Evolutionary conservation across 306 rosid genomes (phyloP).

Genomic region (Hippophae rhamnoides): DNA sequence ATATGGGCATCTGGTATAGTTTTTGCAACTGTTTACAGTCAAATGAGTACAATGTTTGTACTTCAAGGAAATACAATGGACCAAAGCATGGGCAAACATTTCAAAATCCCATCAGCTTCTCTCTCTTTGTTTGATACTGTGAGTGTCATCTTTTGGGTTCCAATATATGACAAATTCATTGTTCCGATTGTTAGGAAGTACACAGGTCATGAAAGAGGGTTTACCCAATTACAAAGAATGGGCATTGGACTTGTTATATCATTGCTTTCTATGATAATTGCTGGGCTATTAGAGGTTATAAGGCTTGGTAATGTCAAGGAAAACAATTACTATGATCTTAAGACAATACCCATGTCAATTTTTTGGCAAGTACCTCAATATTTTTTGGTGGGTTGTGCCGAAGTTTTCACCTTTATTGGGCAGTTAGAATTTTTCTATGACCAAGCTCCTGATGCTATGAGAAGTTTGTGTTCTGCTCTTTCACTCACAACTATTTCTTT

Average conservation of each 20-base stretch:
- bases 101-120: conserved; percentile 19
- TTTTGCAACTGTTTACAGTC: conserved; percentile 10
- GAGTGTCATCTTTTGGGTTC: conserved; percentile 57
- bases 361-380: conserved; percentile 11
- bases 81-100: conserved; percentile 12
- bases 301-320: conserved; percentile 35
- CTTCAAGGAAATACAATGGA: conserved; percentile 21
- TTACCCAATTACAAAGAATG: conserved; percentile 55
- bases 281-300: conserved; percentile 42
- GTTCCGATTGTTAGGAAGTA: conserved; percentile 39
- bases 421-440: conserved; percentile 53
- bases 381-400: conserved; percentile 10
- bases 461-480: conserved; percentile 56
- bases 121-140: conserved; percentile 13
- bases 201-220: conserved; percentile 53
- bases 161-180: conserved; percentile 37
- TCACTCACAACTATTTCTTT: conserved; percentile 44
- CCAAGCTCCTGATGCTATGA: conserved; percentile 69
- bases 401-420: conserved; percentile 38
- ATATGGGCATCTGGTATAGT: conserved; percentile 3
- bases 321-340: conserved; percentile 38
- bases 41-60: conserved; percentile 18
- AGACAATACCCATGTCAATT: conserved; percentile 6
- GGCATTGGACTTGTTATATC: conserved; percentile 62
- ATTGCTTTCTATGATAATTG: conserved; percentile 36